Conservation (phyloP, 352 stramenopile genomes). For the Phytopythium litorale region DNA sequence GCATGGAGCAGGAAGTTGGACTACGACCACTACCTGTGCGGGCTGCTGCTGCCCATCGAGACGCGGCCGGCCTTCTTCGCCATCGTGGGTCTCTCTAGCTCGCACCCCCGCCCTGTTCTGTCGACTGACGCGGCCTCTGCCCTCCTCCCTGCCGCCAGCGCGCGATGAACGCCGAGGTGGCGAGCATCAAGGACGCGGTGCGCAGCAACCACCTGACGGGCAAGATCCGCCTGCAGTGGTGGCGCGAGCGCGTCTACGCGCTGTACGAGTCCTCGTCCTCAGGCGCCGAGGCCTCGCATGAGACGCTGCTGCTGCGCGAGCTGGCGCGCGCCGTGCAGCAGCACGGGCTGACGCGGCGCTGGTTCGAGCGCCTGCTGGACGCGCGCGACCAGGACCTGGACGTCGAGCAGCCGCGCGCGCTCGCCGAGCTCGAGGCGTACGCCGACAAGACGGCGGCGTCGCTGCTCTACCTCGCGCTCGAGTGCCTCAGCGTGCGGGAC, state of each 20-base stretch:
- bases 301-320: slow-evolving; percentile 68
- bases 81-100: slow-evolving; percentile 35
- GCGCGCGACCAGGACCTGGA: slow-evolving; percentile 87
- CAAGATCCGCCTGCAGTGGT: slow-evolving; percentile 93
- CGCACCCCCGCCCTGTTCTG: too few species aligned
- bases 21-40: slow-evolving; percentile 83
- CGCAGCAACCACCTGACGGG: slow-evolving; percentile 81
- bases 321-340: slow-evolving; percentile 62
- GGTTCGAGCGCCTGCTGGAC: slow-evolving; percentile 90
- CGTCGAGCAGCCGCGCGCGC: slow-evolving; percentile 57
- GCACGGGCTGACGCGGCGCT: slow-evolving; percentile 81
- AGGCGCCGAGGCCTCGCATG: slow-evolving; percentile 11
- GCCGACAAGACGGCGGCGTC: slow-evolving; percentile 88
- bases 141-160: slow-evolving; percentile 28
- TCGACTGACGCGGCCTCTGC: neutral
- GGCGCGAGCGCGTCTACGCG: slow-evolving; percentile 79
- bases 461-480: slow-evolving; percentile 87
- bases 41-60: slow-evolving; percentile 61
- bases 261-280: slow-evolving; percentile 38
- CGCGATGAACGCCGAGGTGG: slow-evolving; percentile 89
- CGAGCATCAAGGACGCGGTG: slow-evolving; percentile 86
- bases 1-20: slow-evolving; percentile 54
- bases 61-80: slow-evolving; percentile 72
- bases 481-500: slow-evolving; percentile 78
- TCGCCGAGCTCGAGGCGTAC: slow-evolving; percentile 83